Base-by-base conservation (phyloP, 2,329 filamentous ascomycete genomes). In the Claviceps pazoutovae region DNA sequence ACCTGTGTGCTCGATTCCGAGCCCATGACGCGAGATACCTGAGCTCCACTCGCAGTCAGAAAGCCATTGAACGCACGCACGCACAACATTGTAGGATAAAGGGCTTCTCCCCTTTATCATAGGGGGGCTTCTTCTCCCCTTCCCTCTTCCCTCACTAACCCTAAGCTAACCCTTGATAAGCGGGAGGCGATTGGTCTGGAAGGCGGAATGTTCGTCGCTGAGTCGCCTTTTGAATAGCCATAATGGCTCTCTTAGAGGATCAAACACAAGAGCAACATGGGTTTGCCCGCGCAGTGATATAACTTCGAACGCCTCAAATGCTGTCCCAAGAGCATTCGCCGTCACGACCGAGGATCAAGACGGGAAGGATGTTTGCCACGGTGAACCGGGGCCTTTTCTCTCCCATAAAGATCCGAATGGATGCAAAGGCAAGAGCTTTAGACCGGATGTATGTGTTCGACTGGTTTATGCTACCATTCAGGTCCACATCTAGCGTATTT, bases 231-330 rank as follows among this genome's bases (percentile, higher is more conserved):
- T 56, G 3, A 67, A 63, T 46, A 71, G 67, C 23, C 67, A 65
- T 36, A 59, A 61, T 1, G 68, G 62, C 13, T 71, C 68, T 63
- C 69, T 68, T 53, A 68, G 59, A 3, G 67, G 63, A 43, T 60
- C 57, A n/a, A 67, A 66, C 2, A 69, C 66, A 49, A 71, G 62
- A 50, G 62, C 68, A 19, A 58, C 56, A 54, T 69, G 66, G n/a
- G n/a, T 49, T 4, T 59, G 51, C 2, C 65, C 64, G 9, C 55
- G 58, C 34, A 56, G 54, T n/a, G 60, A 56, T 0, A 26, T 19
- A 19, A 19, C 19, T 2, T 19, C 19, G 19, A 19, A 19, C 19
- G 19, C 19, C 19, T 19, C 19, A 19, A 19, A 19, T 19, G 19
- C 19, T 19, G 19, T 19, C 19, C 19, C 19, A 19, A 19, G 19